phyloP scores from a whole-genome alignment of 352 stramenopile species.

The Globisporangium radiosum region DNA sequence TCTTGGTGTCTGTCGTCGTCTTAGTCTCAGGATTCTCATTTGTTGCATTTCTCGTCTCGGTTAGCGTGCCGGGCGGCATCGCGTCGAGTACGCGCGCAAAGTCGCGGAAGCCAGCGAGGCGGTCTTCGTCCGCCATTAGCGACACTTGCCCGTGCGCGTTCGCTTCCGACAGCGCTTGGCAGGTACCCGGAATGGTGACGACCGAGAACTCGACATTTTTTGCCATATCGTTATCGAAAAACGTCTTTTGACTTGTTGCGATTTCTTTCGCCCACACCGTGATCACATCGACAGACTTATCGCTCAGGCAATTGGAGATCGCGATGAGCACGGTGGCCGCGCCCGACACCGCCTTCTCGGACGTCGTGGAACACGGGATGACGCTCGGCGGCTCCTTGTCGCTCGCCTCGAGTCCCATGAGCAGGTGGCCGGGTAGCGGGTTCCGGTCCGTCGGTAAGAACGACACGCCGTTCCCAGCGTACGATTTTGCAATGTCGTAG shows the following conservation, averaged over 20 bases:
- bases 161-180: conserved; percentile 24
- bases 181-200: conserved; percentile 25
- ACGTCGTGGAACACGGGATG: neutral
- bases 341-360: conserved; percentile 4
- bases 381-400: neutral
- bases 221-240: conserved; percentile 4
- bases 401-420: conserved; percentile 1
- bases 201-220: neutral
- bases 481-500: conserved; percentile 9
- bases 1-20: neutral
- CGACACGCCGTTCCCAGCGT: conserved; percentile 5
- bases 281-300: conserved; percentile 22
- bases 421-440: conserved; percentile 1
- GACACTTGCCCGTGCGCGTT: conserved; percentile 19
- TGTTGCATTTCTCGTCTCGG: neutral
- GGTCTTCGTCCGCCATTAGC: conserved; percentile 2
- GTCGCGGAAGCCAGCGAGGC: conserved; percentile 2
- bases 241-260: neutral
- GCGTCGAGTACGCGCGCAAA: conserved; percentile 6
- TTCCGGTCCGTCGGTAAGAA: conserved; percentile 6
- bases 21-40: no score
- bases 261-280: conserved; percentile 27
- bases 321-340: conserved; percentile 32
- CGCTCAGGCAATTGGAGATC: conserved; percentile 53
- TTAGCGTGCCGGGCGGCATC: neutral